A percentile compares a stretch with the other conserved stretches of the same genome.
phyloP scores from a whole-genome alignment of 164 flowering plant species.

The Vitis riparia region DNA sequence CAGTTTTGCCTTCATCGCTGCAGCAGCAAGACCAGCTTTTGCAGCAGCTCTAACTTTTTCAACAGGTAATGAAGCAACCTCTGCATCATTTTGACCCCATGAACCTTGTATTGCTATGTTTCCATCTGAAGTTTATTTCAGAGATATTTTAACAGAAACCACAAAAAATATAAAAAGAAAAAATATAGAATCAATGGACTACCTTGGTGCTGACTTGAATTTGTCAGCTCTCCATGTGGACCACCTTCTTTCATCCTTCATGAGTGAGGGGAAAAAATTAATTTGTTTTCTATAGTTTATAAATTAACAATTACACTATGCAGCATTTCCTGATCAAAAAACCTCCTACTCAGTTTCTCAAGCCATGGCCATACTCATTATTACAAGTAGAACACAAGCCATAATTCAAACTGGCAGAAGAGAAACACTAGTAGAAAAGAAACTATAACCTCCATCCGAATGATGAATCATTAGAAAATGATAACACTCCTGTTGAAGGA shows the following conservation, averaged over 20 bases:
- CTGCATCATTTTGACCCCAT: conserved; percentile 35
- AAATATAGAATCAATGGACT: conserved; percentile 1
- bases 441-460: no score
- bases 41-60: conserved; percentile 79
- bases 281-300: background rate
- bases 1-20: conserved; percentile 86
- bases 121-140: conserved; percentile 29
- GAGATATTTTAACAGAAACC: background rate
- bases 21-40: conserved; percentile 87
- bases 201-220: conserved; percentile 49
- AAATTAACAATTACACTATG: background rate
- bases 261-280: conserved; percentile 3
- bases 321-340: no score
- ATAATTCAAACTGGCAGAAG: no score
- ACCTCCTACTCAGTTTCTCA: no score
- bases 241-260: conserved; percentile 58
- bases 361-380: no score
- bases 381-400: no score
- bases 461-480: no score
- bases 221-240: conserved; percentile 33
- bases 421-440: no score
- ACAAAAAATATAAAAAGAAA: background rate
- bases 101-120: conserved; percentile 28
- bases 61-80: conserved; percentile 40
- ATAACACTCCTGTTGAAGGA: no score